Percentiles rank a stretch among this genome's conserved stretches.
Conservation (phyloP, 2,329 filamentous ascomycete genomes). For the Xylaria sp. region DNA sequence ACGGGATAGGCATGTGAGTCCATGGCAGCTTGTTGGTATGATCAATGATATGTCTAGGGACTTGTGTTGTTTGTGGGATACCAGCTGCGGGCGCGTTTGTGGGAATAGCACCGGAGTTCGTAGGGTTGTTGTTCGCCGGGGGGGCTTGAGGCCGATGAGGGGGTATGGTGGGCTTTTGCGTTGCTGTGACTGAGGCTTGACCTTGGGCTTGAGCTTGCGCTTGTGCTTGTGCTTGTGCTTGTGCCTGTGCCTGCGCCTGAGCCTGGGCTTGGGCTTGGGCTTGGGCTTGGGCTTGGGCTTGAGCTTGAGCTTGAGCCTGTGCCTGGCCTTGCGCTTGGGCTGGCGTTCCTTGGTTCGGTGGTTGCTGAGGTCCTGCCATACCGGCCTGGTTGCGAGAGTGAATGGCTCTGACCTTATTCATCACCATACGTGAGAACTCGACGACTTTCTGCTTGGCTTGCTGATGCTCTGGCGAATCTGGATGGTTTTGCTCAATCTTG, state of each 20-base stretch:
- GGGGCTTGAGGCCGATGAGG: constrained; percentile 28
- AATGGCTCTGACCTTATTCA: constrained; percentile 51
- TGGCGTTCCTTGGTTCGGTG: background rate
- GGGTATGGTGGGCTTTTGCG: constrained; percentile 27
- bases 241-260: constrained; percentile 5
- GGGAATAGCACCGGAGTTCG: constrained; percentile 6
- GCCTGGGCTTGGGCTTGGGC: constrained; percentile 32
- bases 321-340: background rate
- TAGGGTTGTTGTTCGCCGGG: constrained; percentile 1
- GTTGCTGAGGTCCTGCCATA: constrained; percentile 4
- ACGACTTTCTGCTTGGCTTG: constrained; percentile 62
- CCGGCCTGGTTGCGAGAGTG: constrained; percentile 39
- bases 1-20: constrained; percentile 25
- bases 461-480: constrained; percentile 54
- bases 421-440: constrained; percentile 65
- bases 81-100: constrained; percentile 11
- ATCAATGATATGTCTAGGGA: constrained; percentile 35
- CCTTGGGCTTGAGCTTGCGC: constrained; percentile 29
- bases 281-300: constrained; percentile 23
- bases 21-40: constrained; percentile 39
- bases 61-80: background rate
- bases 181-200: constrained; percentile 31
- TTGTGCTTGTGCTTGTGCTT: constrained; percentile 9
- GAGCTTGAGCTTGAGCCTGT: constrained; percentile 15
- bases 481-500: constrained; percentile 53